Base-by-base conservation (phyloP, 345 rosid genomes). In the Cardamine resedifolia region DNA sequence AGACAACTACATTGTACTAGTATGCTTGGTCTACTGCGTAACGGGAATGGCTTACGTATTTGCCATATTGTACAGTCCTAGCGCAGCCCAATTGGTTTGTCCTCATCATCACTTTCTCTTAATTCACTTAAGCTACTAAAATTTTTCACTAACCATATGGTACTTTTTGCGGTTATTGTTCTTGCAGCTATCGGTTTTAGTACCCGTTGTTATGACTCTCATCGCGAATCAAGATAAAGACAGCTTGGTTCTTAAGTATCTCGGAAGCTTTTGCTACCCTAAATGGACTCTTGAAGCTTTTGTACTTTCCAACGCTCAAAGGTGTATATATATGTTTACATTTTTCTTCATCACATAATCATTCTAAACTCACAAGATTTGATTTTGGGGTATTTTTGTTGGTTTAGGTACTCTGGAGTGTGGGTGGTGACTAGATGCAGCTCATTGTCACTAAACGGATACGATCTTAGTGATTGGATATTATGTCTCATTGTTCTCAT, bases 241-340 rank as follows among this genome's bases (percentile, higher is more conserved):
- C 1, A 81, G 72, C 49, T 50, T 47, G 55, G 20, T 82, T 28
- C 77, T 82, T 66, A 87, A 76, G 74, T 77, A 68, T 72, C 74
- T 92, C 0, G 91, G 86, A 62, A 74, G 73, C 11, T 70, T 92
- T 7, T 85, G 87, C 73, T 92, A 86, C 79, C 85, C 98, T 6
- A 90, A 84, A 49, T 92, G 96, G 98, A 89, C 93, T 30, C 79
- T 90, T 66, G 96, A 90, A 74, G 96, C 87, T 77, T 90, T 88
- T 74, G 80, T 87, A 45, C 83, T 93, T 58, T 87, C 86, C 52
- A 90, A 90, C 39, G 90, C 98, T 23, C 80, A 88, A 83, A 84
- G 86, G 96, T 77, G 47, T 2, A 11, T 9, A 23, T 34, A 44
- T 0, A 48, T 8, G 20, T 49, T 21, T 14, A 2, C 8, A 45